Base-by-base conservation (phyloP, 2,329 filamentous ascomycete species). In the Colletotrichum brevisporum region DNA sequence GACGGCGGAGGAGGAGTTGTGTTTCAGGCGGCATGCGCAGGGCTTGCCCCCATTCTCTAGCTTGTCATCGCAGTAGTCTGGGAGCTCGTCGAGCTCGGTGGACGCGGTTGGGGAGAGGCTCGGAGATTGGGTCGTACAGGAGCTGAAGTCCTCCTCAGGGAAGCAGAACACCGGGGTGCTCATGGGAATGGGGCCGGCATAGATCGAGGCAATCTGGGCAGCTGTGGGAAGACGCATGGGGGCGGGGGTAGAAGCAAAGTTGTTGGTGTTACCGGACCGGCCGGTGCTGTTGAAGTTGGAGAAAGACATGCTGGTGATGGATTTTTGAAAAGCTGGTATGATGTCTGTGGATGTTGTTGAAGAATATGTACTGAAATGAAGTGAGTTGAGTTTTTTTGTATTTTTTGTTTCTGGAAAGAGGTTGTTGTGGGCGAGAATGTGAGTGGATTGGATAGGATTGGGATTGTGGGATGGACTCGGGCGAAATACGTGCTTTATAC, bases 31-130 rank as follows among this genome's bases (percentile, higher is more conserved):
- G 31, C 10, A 36, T 10, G 31, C 2, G 21, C 21, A 24, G 21
- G 21, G 21, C 21, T 24, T 24, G 31, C 31, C 31, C 8, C 10
- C 31, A 10, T 9, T 36, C 8, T 36, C 31, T 8, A 36, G 12
- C 16, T 60, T 31, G 9, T 45, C 45, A n/a, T 48, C 45, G n/a
- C 18, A 41, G 59, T 62, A 62, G 39, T 62, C 59, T 4, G 59
- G 39, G 41, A 54, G 59, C 12, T 27, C 45, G 3, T 36, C 16
- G 2, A 5, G 24, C 24, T 52, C 31, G 47, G 18, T 10, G 6
- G 8, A 18, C 16, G 10, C 3, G 18, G 16, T n/a, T 15, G 41
- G 6, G 6, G 31, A 8, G 8, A 10, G 31, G 31, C 31, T 36
- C 4, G 31, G 8, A 8, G 31, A 36, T 2, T 9, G 8, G 31